Percentiles rank a stretch among this genome's conserved stretches.
Conservation (phyloP, 805 yeast genomes). For the Ogataea methanolica region DNA sequence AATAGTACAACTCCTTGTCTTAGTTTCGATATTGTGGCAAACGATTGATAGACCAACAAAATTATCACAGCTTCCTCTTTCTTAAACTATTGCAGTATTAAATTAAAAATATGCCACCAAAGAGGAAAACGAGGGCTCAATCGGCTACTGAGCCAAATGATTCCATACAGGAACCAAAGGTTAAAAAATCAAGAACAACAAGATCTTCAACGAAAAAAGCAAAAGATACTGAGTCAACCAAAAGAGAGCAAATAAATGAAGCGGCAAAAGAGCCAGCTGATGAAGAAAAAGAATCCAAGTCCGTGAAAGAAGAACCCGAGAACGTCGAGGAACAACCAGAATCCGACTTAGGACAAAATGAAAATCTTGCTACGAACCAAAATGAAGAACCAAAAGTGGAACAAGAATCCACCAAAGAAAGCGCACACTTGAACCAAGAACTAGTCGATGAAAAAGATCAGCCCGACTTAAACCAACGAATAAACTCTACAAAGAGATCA, state of each 20-base stretch:
- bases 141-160: background rate
- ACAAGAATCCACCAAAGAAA: too few relatives aligned
- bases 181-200: background rate
- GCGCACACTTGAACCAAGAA: background rate
- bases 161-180: background rate
- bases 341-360: too few relatives aligned
- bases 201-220: background rate
- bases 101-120: slow-evolving; percentile 1
- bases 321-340: too few relatives aligned
- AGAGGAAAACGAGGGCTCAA: slow-evolving; percentile 1
- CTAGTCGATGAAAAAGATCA: background rate
- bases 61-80: background rate
- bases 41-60: too few relatives aligned
- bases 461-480: too few relatives aligned
- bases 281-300: background rate
- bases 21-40: too few relatives aligned
- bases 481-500: too few relatives aligned
- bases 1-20: too few relatives aligned
- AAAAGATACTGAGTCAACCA: too few relatives aligned
- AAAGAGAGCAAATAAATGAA: background rate
- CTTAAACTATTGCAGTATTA: background rate
- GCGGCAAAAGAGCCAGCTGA: background rate
- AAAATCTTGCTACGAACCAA: too few relatives aligned
- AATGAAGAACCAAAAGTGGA: background rate
- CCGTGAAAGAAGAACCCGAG: too few relatives aligned